Evolutionary conservation across 2,329 filamentous ascomycete genomes (phyloP).

Genomic region (Fusarium sp.): DNA sequence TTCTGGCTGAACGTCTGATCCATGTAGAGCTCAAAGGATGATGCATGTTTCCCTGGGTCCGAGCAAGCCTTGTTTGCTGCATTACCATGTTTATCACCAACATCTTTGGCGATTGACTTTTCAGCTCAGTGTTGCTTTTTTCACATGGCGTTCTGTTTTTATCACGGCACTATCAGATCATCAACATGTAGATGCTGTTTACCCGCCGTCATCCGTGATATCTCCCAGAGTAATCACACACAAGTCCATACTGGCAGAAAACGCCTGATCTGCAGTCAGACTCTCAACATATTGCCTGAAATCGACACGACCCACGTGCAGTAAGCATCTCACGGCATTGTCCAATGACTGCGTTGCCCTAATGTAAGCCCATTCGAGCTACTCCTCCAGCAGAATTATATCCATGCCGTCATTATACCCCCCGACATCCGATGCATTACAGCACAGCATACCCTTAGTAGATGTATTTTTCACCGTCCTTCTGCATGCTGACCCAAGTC

Average conservation of each 20-base stretch:
- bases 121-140: neutral
- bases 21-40: neutral
- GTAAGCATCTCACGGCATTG: neutral
- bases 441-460: neutral
- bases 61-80: neutral
- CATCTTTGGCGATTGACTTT: neutral
- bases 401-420: constrained; percentile 16
- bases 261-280: constrained; percentile 14
- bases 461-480: neutral
- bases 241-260: neutral
- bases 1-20: neutral
- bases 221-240: neutral
- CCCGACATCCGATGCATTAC: constrained; percentile 13
- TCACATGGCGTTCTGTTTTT: neutral
- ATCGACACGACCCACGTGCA: constrained; percentile 8
- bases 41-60: neutral
- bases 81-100: neutral
- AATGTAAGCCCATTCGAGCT: neutral
- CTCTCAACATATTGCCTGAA: constrained; percentile 6
- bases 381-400: neutral
- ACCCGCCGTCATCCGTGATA: neutral
- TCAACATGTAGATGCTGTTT: neutral
- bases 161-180: neutral
- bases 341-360: neutral
- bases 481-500: constrained; percentile 12